Evolutionary conservation across 129 eudicot species (phyloP), one percentile per base, ranked within the genome.

Genomic region (Glebionis coronaria): DNA sequence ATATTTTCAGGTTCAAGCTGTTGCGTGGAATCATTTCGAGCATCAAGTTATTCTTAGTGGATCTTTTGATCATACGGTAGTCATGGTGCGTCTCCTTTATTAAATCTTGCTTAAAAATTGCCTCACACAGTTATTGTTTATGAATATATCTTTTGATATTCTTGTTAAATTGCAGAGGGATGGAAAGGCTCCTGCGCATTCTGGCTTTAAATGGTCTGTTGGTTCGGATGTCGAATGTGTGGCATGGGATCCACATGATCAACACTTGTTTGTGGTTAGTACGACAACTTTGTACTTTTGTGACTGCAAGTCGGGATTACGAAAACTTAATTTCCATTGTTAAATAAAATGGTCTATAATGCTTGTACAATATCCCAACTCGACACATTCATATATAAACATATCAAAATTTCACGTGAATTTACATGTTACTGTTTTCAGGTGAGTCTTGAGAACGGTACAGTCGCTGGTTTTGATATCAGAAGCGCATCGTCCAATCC

Each of bases 21-120:
- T 93, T 72, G 95, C 96, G 25, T 93, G 95, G 96, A 84, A 86
- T 78, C 83, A 69, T 74, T 72, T 76, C 63, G 95, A 76, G 49
- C 95, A 84, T 9, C 80, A 82, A 76, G 81, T 88, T 73, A 86
- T 93, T 78, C 95, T 88, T 12, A 93, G 91, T 72, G 98, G 98
- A 77, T 93, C 96, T 57, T 86, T 88, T 52, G 96, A 88, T 84
- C 96, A 86, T 72, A 46, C 98, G 52, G 88, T 93, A 9, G 89
- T 84, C 79, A 76, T 93, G 98, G 98, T 93, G 67, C 72, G 60
- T 13, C 4, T 66, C 54, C 40, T 31, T 50, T 78, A 10, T n/a
- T 12, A 40, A 31, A 28, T 73, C 67, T 19, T 29, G 28, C 23
- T 1, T 51, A 38, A 49, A 29, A 21, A 40, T 40, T 40, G 31